Evolutionary conservation across 768 basidiomycete genomes (phyloP).

Genomic region (Trametes cinnabarina): DNA sequence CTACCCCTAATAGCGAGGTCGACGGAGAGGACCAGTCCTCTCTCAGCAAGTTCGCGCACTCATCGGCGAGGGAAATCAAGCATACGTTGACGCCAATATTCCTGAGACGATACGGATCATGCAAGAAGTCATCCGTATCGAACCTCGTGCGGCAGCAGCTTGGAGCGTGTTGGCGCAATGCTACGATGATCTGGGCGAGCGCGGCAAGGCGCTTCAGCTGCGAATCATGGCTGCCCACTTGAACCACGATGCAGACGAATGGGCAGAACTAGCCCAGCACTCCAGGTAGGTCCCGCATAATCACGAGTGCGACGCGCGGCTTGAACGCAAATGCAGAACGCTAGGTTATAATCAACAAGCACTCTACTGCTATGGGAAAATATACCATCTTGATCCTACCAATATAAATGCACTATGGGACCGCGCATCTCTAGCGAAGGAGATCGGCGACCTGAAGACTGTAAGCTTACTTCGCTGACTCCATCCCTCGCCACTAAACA

Average conservation of each 20-base stretch:
- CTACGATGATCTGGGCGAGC: slow-evolving; percentile 69
- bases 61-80: slow-evolving; percentile 84
- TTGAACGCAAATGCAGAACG: slow-evolving; percentile 43
- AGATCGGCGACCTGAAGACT: slow-evolving; percentile 65
- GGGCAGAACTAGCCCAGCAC: slow-evolving; percentile 76
- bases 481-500: background rate
- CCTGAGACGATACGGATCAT: slow-evolving; percentile 72
- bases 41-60: slow-evolving; percentile 71
- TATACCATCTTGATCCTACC: slow-evolving; percentile 70
- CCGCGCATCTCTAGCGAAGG: slow-evolving; percentile 75
- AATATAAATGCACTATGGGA: slow-evolving; percentile 91
- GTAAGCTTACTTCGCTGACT: slow-evolving; percentile 37
- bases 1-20: slow-evolving; percentile 34
- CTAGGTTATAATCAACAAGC: slow-evolving; percentile 80
- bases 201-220: slow-evolving; percentile 72
- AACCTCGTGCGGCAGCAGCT: slow-evolving; percentile 77
- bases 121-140: slow-evolving; percentile 91
- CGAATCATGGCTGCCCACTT: slow-evolving; percentile 91
- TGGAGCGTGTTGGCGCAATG: slow-evolving; percentile 90
- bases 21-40: slow-evolving; percentile 53
- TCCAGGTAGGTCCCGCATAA: slow-evolving; percentile 59
- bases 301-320: too few relatives aligned
- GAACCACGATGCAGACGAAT: slow-evolving; percentile 78
- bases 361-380: slow-evolving; percentile 87
- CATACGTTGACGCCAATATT: slow-evolving; percentile 71